Conservation (phyloP, 179 eudicot species). For the Actinidia chinensis region DNA sequence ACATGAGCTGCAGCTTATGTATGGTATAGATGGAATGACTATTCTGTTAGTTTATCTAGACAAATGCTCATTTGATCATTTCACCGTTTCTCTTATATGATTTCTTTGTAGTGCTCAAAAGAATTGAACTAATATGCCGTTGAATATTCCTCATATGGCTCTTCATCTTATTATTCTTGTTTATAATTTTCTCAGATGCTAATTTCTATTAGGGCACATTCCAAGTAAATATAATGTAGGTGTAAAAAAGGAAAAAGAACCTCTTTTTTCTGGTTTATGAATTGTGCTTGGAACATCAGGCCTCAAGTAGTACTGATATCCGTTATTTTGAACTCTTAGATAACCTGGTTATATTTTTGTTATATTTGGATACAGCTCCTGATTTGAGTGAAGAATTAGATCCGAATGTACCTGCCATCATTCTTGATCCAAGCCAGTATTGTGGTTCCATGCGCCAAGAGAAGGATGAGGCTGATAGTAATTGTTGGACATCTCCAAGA, state of each 20-base stretch:
- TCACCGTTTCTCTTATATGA: background rate
- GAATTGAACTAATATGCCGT: background rate
- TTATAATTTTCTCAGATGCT: background rate
- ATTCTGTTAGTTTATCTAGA: background rate
- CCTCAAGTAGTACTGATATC: conserved; percentile 8
- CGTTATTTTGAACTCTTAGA: background rate
- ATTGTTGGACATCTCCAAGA: conserved; percentile 93
- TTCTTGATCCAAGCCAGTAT: conserved; percentile 55
- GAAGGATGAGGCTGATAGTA: conserved; percentile 60
- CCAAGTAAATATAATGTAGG: background rate
- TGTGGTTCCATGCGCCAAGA: conserved; percentile 67
- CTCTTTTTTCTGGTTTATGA: background rate
- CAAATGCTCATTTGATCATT: background rate
- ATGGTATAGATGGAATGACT: conserved; percentile 1
- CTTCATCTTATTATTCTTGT: background rate
- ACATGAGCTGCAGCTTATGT: background rate
- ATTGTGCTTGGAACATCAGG: background rate
- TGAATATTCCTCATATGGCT: background rate
- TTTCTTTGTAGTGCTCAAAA: background rate
- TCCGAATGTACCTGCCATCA: conserved; percentile 45
- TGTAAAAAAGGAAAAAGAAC: background rate
- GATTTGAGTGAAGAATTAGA: conserved; percentile 50
- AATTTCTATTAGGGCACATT: background rate
- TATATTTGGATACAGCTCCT: conserved; percentile 38
- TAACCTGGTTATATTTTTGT: conserved; percentile 11